A percentile compares a stretch with the other conserved stretches of the same genome.
phyloP scores from a whole-genome alignment of 129 eudicot genomes.

The Chrysanthemum lavandulifolium region DNA sequence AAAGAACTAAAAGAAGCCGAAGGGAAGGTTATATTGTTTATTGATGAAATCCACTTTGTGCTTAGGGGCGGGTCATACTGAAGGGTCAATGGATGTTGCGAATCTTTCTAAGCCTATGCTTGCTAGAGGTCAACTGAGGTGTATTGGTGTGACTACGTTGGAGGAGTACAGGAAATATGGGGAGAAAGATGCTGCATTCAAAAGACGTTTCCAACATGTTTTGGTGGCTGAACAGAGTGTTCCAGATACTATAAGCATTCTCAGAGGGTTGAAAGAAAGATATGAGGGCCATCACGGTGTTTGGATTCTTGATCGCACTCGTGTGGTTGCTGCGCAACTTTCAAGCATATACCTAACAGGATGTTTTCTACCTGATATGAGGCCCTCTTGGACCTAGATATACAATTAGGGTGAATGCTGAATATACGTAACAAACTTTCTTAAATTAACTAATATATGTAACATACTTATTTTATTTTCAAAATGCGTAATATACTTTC shows the following conservation, averaged over 20 bases:
- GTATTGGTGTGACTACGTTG: conserved; percentile 71
- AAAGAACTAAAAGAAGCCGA: conserved; percentile 95
- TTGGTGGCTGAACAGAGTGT: conserved; percentile 93
- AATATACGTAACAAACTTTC: no score
- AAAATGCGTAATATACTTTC: no score
- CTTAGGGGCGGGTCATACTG: conserved; percentile 86
- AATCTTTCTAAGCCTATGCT: no score
- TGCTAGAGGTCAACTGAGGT: no score
- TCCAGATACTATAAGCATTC: conserved; percentile 63
- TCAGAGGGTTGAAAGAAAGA: conserved; percentile 82
- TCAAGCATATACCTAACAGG: conserved; percentile 79
- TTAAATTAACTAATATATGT: no score
- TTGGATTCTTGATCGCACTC: conserved; percentile 78
- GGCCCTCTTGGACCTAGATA: no score
- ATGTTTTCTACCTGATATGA: conserved; percentile 66
- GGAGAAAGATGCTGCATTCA: conserved; percentile 91
- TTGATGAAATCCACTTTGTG: conserved; percentile 82
- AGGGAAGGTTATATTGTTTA: conserved; percentile 82
- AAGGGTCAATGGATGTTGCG: conserved; percentile 87
- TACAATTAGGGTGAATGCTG: no score
- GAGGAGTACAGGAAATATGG: conserved; percentile 88
- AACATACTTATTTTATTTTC: no score
- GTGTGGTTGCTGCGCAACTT: conserved; percentile 77
- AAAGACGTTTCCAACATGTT: conserved; percentile 93
- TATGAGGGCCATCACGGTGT: conserved; percentile 98